Evolutionary conservation across 768 basidiomycete genomes (phyloP).

Genomic region (Amanita jacksonii): DNA sequence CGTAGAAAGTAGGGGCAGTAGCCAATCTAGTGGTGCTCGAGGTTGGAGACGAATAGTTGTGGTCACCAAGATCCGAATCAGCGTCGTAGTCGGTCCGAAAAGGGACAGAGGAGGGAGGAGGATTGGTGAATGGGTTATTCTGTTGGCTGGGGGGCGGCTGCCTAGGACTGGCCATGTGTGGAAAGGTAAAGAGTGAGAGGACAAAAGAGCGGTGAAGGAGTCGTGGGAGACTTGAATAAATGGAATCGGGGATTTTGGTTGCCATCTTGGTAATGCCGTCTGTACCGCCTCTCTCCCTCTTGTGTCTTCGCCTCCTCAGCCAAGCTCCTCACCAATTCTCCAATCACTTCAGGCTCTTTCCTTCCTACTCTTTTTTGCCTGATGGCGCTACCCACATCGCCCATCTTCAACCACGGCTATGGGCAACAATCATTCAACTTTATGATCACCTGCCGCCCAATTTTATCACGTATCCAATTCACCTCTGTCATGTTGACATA

Average conservation of each 20-base stretch:
- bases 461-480: conserved; percentile 32
- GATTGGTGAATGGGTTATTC: conserved; percentile 23
- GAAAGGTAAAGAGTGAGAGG: conserved; percentile 4
- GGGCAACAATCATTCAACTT: conserved; percentile 54
- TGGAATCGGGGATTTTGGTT: neutral
- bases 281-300: conserved; percentile 43
- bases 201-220: conserved; percentile 8
- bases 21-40: conserved; percentile 50
- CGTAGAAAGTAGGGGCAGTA: conserved; percentile 31
- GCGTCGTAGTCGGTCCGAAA: conserved; percentile 32
- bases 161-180: conserved; percentile 2
- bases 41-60: conserved; percentile 35
- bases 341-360: conserved; percentile 20
- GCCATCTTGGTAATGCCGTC: too few relatives aligned
- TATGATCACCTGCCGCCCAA: conserved; percentile 41
- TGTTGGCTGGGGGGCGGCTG: conserved; percentile 5
- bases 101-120: conserved; percentile 16
- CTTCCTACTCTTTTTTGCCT: conserved; percentile 2
- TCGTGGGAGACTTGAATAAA: neutral
- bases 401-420: conserved; percentile 44
- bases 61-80: conserved; percentile 45
- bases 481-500: conserved; percentile 45
- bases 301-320: conserved; percentile 39
- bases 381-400: conserved; percentile 19
- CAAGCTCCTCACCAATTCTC: conserved; percentile 35